A percentile compares a stretch with the other conserved stretches of the same genome.
These are phyloP conservation scores for Pseudogymnoascus sp. DNA, from an alignment of 2,329 filamentous ascomycete genomes.

Conservation along the genomic window DNA sequence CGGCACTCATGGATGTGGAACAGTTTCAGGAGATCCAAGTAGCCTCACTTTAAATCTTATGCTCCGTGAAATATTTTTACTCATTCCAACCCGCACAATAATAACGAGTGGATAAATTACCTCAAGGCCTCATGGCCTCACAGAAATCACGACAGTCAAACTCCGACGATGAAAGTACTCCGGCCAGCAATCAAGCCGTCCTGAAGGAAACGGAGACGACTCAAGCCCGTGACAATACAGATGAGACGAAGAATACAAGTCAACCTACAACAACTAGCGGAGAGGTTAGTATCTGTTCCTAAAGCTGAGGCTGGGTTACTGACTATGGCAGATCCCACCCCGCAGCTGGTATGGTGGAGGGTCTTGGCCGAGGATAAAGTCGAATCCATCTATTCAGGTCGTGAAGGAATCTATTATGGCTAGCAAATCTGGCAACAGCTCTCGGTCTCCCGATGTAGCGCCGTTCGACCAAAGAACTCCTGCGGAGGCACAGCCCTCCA, in stretches of 20 bases:
- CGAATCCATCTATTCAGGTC: conserved; percentile 51
- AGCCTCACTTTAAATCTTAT: not conserved
- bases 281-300: conserved; percentile 1
- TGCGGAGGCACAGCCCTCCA: not conserved
- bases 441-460: conserved; percentile 22
- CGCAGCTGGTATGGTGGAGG: conserved; percentile 51
- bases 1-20: conserved; percentile 1
- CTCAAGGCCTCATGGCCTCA: conserved; percentile 3
- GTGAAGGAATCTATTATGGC: conserved; percentile 54
- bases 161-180: not conserved
- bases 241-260: not conserved
- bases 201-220: not conserved
- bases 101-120: conserved; percentile 1
- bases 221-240: not conserved
- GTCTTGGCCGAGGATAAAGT: conserved; percentile 50
- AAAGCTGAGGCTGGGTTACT: not conserved
- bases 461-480: conserved; percentile 24
- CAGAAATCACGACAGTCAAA: conserved; percentile 8
- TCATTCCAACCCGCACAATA: not conserved
- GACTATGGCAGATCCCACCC: conserved; percentile 2
- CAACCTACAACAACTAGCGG: not conserved
- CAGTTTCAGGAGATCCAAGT: not conserved
- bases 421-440: conserved; percentile 29
- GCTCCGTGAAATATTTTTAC: not conserved
- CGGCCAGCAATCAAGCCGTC: not conserved